These are phyloP conservation scores for Jatropha multifida DNA, from an alignment of 441 rosid genomes.

Conservation along the genomic window DNA sequence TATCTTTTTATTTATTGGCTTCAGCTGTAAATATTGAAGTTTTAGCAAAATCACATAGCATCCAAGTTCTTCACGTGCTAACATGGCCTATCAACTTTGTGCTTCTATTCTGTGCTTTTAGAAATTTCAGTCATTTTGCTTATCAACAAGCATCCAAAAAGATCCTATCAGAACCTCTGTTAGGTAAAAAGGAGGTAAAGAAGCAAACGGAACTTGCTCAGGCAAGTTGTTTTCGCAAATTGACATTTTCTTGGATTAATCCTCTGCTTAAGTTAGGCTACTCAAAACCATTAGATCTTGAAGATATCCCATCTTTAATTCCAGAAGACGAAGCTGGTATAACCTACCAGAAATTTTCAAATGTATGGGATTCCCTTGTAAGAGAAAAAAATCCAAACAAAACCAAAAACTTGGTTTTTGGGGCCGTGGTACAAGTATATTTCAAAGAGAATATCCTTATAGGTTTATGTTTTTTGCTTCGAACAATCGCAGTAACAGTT, in stretches of 20 bases:
- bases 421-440: slow-evolving; percentile 53
- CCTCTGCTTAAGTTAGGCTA: slow-evolving; percentile 64
- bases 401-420: slow-evolving; percentile 52
- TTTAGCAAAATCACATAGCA: slow-evolving; percentile 32
- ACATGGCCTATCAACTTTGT: slow-evolving; percentile 50
- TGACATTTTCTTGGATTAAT: slow-evolving; percentile 80
- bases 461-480: slow-evolving; percentile 49
- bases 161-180: slow-evolving; percentile 49
- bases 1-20: slow-evolving; percentile 44
- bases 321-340: slow-evolving; percentile 63
- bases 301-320: slow-evolving; percentile 66
- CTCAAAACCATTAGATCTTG: slow-evolving; percentile 54
- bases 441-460: slow-evolving; percentile 59
- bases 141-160: slow-evolving; percentile 26
- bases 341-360: slow-evolving; percentile 58
- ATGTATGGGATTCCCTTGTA: slow-evolving; percentile 51
- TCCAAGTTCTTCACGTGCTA: slow-evolving; percentile 38
- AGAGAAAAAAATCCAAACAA: slow-evolving; percentile 33
- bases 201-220: slow-evolving; percentile 35
- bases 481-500: slow-evolving; percentile 55
- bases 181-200: slow-evolving; percentile 31
- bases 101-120: slow-evolving; percentile 54
- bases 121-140: slow-evolving; percentile 15
- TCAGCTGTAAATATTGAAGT: slow-evolving; percentile 45
- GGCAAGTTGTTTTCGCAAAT: slow-evolving; percentile 52